These are phyloP conservation scores for Ogataea nakhonphanomensis DNA, from an alignment of 805 yeast genomes.

Conservation along the genomic window DNA sequence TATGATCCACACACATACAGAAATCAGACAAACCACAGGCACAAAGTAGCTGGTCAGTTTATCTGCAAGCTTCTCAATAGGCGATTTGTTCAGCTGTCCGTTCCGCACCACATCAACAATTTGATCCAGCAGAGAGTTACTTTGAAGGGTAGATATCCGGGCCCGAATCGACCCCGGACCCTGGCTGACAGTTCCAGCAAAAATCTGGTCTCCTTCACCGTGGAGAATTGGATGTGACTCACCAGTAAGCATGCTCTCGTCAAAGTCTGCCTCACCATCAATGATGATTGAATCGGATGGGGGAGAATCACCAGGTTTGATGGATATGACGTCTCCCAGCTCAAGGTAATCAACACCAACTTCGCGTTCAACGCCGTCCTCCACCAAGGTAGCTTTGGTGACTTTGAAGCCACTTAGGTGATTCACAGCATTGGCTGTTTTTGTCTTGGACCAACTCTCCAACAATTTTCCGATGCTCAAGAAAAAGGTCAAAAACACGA, in stretches of 20 bases:
- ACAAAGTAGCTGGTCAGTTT: constrained; percentile 67
- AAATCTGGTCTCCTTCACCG: constrained; percentile 59
- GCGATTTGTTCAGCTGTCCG: constrained; percentile 71
- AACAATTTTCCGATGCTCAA: constrained; percentile 66
- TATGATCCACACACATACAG: constrained; percentile 61
- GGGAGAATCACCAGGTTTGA: constrained; percentile 57
- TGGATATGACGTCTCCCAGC: constrained; percentile 46
- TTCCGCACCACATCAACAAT: constrained; percentile 67
- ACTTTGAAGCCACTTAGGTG: constrained; percentile 51
- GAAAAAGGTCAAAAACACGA: constrained; percentile 70
- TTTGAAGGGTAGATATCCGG: constrained; percentile 53
- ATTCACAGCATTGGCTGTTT: constrained; percentile 64
- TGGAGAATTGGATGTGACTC: constrained; percentile 60
- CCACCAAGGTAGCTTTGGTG: constrained; percentile 43
- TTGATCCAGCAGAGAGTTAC: constrained; percentile 65
- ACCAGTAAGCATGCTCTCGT: constrained; percentile 61
- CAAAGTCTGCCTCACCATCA: constrained; percentile 48
- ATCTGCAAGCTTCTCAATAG: constrained; percentile 70
- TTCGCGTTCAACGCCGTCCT: constrained; percentile 18
- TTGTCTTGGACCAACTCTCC: constrained; percentile 62
- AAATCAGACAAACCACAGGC: constrained; percentile 59
- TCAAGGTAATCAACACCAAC: constrained; percentile 46
- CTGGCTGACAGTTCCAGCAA: constrained; percentile 67
- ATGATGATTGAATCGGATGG: constrained; percentile 53
- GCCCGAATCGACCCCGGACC: constrained; percentile 56